Evolutionary conservation across 2,329 filamentous ascomycete species (phyloP).

Genomic region (Fusarium zealandicum): DNA sequence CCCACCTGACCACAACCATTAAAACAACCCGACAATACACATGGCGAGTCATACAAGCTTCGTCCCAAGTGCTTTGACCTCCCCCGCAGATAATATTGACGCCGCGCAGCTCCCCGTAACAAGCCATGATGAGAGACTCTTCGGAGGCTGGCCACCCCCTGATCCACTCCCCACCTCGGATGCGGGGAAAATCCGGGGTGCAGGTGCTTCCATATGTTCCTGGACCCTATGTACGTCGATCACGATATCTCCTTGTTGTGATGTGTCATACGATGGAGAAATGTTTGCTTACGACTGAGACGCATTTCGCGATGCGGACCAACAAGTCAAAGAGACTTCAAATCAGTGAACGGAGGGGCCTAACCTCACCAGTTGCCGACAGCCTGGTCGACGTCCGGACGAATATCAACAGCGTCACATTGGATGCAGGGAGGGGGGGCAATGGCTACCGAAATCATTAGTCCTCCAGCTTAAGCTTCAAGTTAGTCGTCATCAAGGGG

Average conservation of each 20-base stretch:
- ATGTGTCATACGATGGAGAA: no score
- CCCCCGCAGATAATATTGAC: not conserved
- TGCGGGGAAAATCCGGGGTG: conserved; percentile 41
- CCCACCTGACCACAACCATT: not conserved
- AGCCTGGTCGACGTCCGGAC: no score
- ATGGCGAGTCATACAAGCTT: conserved; percentile 5
- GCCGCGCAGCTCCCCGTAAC: not conserved
- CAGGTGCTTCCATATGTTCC: conserved; percentile 24
- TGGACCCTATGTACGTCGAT: conserved; percentile 8
- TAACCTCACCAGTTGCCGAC: no score
- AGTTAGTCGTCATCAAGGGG: not conserved
- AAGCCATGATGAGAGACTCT: not conserved
- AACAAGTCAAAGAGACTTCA: no score
- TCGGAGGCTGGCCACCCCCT: not conserved
- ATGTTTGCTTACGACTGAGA: no score
- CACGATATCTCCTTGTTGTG: not conserved
- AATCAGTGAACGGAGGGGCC: no score
- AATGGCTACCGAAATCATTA: not conserved
- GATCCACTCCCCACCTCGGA: conserved; percentile 29
- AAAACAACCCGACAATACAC: not conserved
- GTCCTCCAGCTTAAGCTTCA: not conserved
- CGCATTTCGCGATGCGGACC: no score
- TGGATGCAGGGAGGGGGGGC: not conserved
- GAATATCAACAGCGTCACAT: no score
- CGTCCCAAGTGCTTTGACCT: not conserved